Base-by-base conservation (phyloP, 352 stramenopile species). In the Phytophthora foliorum region DNA sequence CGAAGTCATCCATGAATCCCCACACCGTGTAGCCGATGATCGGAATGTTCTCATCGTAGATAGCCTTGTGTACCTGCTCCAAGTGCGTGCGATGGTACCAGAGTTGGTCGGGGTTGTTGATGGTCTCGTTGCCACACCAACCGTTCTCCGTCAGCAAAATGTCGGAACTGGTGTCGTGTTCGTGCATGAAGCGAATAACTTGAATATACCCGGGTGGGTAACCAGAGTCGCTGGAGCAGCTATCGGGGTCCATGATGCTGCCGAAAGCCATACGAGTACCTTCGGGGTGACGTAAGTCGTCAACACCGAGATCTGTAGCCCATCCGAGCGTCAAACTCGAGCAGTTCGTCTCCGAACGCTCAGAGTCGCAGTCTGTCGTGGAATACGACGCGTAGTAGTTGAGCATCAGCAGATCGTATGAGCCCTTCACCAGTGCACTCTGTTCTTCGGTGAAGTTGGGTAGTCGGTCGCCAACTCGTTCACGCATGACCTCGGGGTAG, bases 1-100 rank as follows among this genome's bases (percentile, higher is more conserved):
- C 66, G 19, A 75, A 78, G 27, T 60, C 42, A 51, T 78, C 71
- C 52, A 75, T 59, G n/a, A 78, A 69, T 25, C 79, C 91, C 95
- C 95, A 98, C 16, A 89, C 92, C 69, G 95, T 98, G 74, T 98
- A 98, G 2, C 90, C 93, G 49, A 86, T 75, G 32, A 98, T 70
- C 21, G 78, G 73, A 51, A 92, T 88, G 7, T 77, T 60, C 4
- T 84, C 70, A 11, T 88, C 63, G 9, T 68, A 71, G 34, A 88
- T 75, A 8, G 77, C 81, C 54, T 75, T 78, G 63, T 86, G 76
- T 19, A 90, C 83, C 53, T 88, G 75, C 31, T 86, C 73, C 4
- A 91, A 21, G 46, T 85, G 78, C 6, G 59, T 72, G 25, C 82
- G 79, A 36, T 74, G 81, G 57, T 90, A 91, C 79, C 80, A 88